Conservation (phyloP, 441 rosid genomes). For the Adansonia rubrostipa region DNA sequence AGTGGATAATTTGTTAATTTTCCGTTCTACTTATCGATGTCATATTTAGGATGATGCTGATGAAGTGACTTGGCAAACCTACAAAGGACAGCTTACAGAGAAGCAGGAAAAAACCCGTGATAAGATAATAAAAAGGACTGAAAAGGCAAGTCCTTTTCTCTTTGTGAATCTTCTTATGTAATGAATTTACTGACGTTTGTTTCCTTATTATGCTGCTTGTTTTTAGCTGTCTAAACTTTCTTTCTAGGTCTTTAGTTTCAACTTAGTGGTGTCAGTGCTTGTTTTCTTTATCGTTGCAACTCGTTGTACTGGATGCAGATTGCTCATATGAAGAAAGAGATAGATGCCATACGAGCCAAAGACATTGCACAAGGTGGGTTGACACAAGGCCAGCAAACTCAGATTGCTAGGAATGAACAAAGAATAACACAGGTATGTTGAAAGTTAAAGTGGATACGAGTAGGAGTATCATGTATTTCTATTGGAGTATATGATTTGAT, state of each 20-base stretch:
- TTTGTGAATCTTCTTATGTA: constrained; percentile 20
- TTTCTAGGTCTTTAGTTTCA: constrained; percentile 13
- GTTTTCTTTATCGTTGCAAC: background rate
- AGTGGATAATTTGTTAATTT: constrained; percentile 9
- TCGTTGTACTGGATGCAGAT: constrained; percentile 54
- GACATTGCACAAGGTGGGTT: constrained; percentile 96
- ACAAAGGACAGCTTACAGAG: constrained; percentile 90
- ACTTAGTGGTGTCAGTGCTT: background rate
- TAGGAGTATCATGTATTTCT: constrained; percentile 1
- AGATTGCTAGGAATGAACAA: constrained; percentile 98
- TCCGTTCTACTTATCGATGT: constrained; percentile 12
- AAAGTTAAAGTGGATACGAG: background rate
- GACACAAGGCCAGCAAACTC: constrained; percentile 98
- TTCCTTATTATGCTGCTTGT: background rate
- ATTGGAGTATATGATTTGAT: background rate
- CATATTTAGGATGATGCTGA: constrained; percentile 73
- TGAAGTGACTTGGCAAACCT: constrained; percentile 96
- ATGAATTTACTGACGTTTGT: background rate
- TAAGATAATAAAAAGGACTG: constrained; percentile 80
- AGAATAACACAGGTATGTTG: constrained; percentile 75
- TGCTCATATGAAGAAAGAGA: constrained; percentile 97
- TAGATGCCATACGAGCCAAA: constrained; percentile 93
- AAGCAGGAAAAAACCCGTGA: constrained; percentile 96
- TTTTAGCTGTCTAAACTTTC: background rate
- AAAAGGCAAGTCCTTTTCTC: constrained; percentile 60